Conservation (phyloP, 2,329 filamentous ascomycete species). For the Xylariaceae sp. region DNA sequence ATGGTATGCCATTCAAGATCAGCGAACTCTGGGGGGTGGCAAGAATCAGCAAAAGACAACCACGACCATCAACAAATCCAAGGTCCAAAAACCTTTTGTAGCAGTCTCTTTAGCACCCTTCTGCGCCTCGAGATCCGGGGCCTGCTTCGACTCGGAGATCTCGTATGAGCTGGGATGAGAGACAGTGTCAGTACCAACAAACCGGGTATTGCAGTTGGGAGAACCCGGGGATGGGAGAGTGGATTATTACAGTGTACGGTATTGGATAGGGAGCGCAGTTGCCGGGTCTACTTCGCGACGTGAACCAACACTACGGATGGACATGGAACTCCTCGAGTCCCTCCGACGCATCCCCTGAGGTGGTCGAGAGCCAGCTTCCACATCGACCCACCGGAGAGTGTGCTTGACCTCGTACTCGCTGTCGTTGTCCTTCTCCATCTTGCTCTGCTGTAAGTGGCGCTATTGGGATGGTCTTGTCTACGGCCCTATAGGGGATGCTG, state of each 20-base stretch:
- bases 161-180: constrained; percentile 45
- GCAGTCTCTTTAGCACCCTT: constrained; percentile 38
- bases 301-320: constrained; percentile 36
- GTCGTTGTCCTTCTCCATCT: constrained; percentile 17
- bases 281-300: constrained; percentile 37
- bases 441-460: no score
- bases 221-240: background rate
- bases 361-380: constrained; percentile 28
- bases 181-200: constrained; percentile 14
- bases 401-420: constrained; percentile 20
- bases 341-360: constrained; percentile 22
- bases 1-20: constrained; percentile 65
- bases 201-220: background rate
- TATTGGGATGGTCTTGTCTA: no score
- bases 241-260: constrained; percentile 45
- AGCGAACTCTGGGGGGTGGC: constrained; percentile 45
- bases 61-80: background rate
- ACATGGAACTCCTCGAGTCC: constrained; percentile 35
- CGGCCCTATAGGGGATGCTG: no score
- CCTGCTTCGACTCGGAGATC: constrained; percentile 48
- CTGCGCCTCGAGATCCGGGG: constrained; percentile 35
- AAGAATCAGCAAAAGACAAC: constrained; percentile 5
- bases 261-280: constrained; percentile 46
- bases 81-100: constrained; percentile 28
- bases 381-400: constrained; percentile 34